Evolutionary conservation across 257 asterid genomes (phyloP).

Genomic region (Paraleonurus japonicus): DNA sequence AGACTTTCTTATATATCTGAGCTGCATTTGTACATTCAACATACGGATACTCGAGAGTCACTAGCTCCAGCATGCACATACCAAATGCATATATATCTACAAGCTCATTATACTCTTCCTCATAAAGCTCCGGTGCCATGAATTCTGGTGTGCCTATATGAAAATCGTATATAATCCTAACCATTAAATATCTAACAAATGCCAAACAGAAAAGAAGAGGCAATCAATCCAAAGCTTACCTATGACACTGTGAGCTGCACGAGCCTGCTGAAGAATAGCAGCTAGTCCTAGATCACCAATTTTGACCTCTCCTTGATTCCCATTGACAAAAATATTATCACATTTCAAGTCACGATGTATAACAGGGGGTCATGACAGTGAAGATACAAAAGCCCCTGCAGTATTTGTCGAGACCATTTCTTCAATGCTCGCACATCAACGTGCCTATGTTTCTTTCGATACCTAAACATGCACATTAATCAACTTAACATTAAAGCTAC

Average conservation of each 20-base stretch:
- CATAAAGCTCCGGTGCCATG: constrained; percentile 66
- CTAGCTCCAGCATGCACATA: constrained; percentile 61
- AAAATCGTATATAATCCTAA: constrained; percentile 1
- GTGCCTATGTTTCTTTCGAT: constrained; percentile 78
- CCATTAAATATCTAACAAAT: constrained; percentile 1
- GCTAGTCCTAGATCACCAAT: constrained; percentile 56
- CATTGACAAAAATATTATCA: constrained; percentile 60
- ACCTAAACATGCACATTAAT: constrained; percentile 45
- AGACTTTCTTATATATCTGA: constrained; percentile 58
- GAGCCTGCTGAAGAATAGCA: constrained; percentile 62
- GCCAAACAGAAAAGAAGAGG: not conserved
- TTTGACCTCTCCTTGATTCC: constrained; percentile 56
- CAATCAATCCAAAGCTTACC: constrained; percentile 32
- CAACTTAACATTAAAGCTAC: not conserved
- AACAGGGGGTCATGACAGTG: constrained; percentile 92
- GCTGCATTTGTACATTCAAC: constrained; percentile 61
- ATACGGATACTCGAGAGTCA: constrained; percentile 63
- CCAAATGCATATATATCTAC: constrained; percentile 61
- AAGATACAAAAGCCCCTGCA: constrained; percentile 86
- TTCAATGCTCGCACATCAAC: constrained; percentile 89
- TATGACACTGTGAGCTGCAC: constrained; percentile 71
- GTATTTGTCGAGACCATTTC: constrained; percentile 92
- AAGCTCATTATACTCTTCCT: constrained; percentile 57
- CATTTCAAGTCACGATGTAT: constrained; percentile 96
- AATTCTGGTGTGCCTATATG: constrained; percentile 54